Evolutionary conservation across 805 yeast genomes (phyloP), one percentile per base, ranked within the genome.

Genomic region (Candida dendrica): DNA sequence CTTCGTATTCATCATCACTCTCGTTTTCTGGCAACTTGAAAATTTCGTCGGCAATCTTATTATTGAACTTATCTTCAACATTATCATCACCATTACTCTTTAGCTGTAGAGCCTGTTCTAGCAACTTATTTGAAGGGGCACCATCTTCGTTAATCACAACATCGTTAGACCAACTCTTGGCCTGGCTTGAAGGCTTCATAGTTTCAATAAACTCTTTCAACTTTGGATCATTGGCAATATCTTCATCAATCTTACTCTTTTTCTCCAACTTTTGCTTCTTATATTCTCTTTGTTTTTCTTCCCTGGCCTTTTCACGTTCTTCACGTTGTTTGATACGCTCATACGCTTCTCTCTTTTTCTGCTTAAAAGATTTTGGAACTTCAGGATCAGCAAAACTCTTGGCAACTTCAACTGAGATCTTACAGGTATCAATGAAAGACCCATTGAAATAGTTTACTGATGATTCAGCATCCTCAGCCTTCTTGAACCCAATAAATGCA

Each of bases 401-500:
- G 2, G 98, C 98, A 41, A 83, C 55, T 33, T 78, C 78, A 13
- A 93, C 98, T 36, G 78, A 79, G 16, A 93, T 74, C 51, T 75
- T 77, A 2, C 95, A 72, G 1, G 97, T 89, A 54, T 87, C 93
- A 43, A 93, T 79, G 59, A 79, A 93, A 1, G 95, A 76, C 7
- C 75, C 71, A 63, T 93, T 71, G 61, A 84, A 90, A 61, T 75
- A 88, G 38, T 66, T 70, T 6, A 81, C 91, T 0, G 96, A 96
- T 36, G 69, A 74, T 39, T 72, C 76, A 1, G 98, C 98, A 53
- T 85, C 95, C 11, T 65, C 71, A 16, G 64, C 69, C n/a, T 79
- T 69, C 53, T 79, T 81, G 61, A 75, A 93, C 1, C 98, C 98
- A 40, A 93, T 69, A 54, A 93, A 93, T 6, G 96, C 98, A 69